A percentile compares a stretch with the other conserved stretches of the same genome.
phyloP scores from a whole-genome alignment of 306 rosid genomes.

The Mimosa bimucronata region DNA sequence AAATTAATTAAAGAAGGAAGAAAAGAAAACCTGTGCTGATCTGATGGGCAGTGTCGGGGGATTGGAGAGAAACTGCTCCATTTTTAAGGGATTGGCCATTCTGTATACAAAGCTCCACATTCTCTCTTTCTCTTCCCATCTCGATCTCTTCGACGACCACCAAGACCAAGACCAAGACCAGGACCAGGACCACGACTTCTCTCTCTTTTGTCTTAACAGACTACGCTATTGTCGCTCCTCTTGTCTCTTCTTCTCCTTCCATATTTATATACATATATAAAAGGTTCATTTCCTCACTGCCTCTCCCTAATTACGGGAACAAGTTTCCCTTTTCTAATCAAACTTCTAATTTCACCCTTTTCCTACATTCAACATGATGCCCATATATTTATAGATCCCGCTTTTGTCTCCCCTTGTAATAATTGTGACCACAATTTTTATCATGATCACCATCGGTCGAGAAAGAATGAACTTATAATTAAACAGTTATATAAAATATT shows the following conservation, averaged over 20 bases:
- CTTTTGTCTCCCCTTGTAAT: neutral
- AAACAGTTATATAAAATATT: too few species aligned
- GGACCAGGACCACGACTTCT: neutral
- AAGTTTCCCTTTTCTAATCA: neutral
- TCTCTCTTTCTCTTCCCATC: neutral
- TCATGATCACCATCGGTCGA: too few species aligned
- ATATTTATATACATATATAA: neutral
- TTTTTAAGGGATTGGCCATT: neutral
- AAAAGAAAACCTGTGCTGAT: neutral
- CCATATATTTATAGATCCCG: neutral
- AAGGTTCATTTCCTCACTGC: neutral
- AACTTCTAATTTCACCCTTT: too few species aligned
- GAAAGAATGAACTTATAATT: too few species aligned
- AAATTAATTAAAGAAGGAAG: too few species aligned
- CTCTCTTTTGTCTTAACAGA: neutral
- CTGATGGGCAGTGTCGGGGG: neutral
- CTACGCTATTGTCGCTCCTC: neutral
- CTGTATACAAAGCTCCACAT: neutral
- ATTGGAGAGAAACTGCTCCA: neutral
- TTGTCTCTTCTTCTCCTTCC: neutral
- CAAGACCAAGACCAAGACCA: too few species aligned
- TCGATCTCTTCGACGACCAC: neutral
- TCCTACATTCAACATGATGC: neutral
- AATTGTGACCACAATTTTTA: neutral
- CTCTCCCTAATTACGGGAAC: neutral